phyloP scores from a whole-genome alignment of 1,139 yeast genomes.

The Yamadazyma diddensiae region DNA sequence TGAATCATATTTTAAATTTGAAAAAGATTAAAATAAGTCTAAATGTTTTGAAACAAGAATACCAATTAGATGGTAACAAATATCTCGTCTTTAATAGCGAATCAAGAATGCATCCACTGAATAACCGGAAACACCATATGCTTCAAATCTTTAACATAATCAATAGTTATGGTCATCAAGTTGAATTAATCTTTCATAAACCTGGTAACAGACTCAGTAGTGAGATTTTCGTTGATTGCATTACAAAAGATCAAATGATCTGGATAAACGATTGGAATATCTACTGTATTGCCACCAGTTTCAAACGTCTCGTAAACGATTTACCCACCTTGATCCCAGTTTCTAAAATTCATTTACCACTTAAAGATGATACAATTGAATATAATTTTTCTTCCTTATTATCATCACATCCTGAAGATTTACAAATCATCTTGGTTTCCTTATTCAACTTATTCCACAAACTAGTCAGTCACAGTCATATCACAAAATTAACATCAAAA shows the following conservation, averaged over 20 bases:
- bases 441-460: constrained; percentile 12
- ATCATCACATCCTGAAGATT: constrained; percentile 8
- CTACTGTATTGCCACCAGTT: constrained; percentile 54
- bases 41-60: constrained; percentile 56
- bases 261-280: constrained; percentile 67
- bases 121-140: constrained; percentile 36
- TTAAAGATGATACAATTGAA: constrained; percentile 41
- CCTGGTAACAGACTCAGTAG: constrained; percentile 57
- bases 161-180: constrained; percentile 38
- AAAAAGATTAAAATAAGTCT: constrained; percentile 75
- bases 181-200: constrained; percentile 51
- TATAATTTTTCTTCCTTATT: constrained; percentile 22
- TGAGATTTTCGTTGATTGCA: constrained; percentile 49
- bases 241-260: constrained; percentile 51
- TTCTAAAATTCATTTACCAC: constrained; percentile 43
- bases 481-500: constrained; percentile 45
- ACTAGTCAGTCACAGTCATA: constrained; percentile 14
- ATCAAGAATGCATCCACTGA: constrained; percentile 2
- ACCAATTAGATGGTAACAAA: constrained; percentile 19
- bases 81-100: not conserved
- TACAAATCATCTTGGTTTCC: constrained; percentile 10
- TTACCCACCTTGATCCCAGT: constrained; percentile 49
- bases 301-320: constrained; percentile 45
- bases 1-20: constrained; percentile 68
- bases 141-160: constrained; percentile 43